Conservation (phyloP, 352 stramenopile genomes). For the Peronospora farinosa region DNA sequence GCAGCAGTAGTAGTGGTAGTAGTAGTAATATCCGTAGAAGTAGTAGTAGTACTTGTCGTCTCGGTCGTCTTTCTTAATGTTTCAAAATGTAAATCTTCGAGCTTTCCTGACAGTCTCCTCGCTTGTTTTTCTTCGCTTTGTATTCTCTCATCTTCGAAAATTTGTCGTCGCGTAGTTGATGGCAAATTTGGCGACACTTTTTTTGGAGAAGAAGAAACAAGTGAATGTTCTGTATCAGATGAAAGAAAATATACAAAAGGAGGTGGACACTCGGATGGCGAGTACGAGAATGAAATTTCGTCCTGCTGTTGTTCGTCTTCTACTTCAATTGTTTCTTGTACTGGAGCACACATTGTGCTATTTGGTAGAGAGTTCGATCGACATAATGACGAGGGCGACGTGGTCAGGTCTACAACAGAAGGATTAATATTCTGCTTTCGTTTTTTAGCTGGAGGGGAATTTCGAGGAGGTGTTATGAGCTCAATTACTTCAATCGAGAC, state of each 20-base stretch:
- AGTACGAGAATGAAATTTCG: slow-evolving; percentile 19
- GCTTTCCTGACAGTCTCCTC: slow-evolving; percentile 16
- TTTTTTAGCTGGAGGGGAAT: slow-evolving; percentile 8
- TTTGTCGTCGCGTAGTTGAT: slow-evolving; percentile 3
- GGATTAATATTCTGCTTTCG: slow-evolving; percentile 12
- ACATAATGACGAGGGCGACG: slow-evolving; percentile 12
- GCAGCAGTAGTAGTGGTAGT: neutral
- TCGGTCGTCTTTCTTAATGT: slow-evolving; percentile 1
- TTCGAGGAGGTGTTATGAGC: slow-evolving; percentile 34
- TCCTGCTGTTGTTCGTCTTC: slow-evolving; percentile 3
- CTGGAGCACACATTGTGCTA: slow-evolving; percentile 5
- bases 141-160: slow-evolving; percentile 4
- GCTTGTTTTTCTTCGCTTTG: slow-evolving; percentile 11
- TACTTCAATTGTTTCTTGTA: neutral
- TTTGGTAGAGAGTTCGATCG: slow-evolving; percentile 2
- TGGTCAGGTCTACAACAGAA: slow-evolving; percentile 44
- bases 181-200: slow-evolving; percentile 9
- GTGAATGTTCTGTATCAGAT: neutral
- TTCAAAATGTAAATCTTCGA: slow-evolving; percentile 21
- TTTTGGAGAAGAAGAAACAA: slow-evolving; percentile 5
- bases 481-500: slow-evolving; percentile 32
- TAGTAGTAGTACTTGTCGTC: neutral
- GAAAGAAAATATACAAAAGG: slow-evolving; percentile 12
- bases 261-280: slow-evolving; percentile 15
- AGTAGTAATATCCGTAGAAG: neutral